Evolutionary conservation across 2,329 filamentous ascomycete species (phyloP).

Genomic region (Exophiala bonariae): DNA sequence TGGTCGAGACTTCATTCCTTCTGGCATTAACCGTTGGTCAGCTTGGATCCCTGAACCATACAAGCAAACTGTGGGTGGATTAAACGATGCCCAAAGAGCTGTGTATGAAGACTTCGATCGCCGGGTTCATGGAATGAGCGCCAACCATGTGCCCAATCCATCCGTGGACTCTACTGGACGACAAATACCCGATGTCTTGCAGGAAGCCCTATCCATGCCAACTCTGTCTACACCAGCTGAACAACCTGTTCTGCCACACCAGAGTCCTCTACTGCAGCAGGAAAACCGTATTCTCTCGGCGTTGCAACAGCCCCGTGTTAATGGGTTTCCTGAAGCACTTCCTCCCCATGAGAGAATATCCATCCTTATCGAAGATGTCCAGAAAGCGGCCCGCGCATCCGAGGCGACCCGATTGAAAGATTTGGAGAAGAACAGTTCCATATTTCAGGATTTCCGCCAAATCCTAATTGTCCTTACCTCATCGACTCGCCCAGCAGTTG

Average conservation of each 20-base stretch:
- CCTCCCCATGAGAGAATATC: constrained; percentile 55
- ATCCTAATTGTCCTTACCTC: constrained; percentile 56
- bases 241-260: constrained; percentile 60
- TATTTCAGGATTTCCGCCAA: constrained; percentile 60
- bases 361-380: constrained; percentile 57
- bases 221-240: constrained; percentile 64
- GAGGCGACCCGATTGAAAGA: constrained; percentile 60
- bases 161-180: constrained; percentile 58
- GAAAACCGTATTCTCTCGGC: constrained; percentile 40
- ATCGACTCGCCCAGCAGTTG: constrained; percentile 48
- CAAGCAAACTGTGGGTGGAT: constrained; percentile 76
- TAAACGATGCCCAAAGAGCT: constrained; percentile 89
- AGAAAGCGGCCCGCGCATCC: constrained; percentile 56
- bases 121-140: constrained; percentile 68
- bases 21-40: constrained; percentile 80
- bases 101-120: constrained; percentile 97
- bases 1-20: constrained; percentile 24
- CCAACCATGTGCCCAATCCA: constrained; percentile 54
- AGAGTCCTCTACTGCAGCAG: constrained; percentile 54
- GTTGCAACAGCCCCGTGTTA: constrained; percentile 48
- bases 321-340: constrained; percentile 60
- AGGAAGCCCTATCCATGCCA: constrained; percentile 62
- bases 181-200: constrained; percentile 62
- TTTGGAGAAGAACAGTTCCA: constrained; percentile 53
- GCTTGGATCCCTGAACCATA: constrained; percentile 93